Base-by-base conservation (phyloP, 1,284 basidiomycete species). In the Chiua sp. region DNA sequence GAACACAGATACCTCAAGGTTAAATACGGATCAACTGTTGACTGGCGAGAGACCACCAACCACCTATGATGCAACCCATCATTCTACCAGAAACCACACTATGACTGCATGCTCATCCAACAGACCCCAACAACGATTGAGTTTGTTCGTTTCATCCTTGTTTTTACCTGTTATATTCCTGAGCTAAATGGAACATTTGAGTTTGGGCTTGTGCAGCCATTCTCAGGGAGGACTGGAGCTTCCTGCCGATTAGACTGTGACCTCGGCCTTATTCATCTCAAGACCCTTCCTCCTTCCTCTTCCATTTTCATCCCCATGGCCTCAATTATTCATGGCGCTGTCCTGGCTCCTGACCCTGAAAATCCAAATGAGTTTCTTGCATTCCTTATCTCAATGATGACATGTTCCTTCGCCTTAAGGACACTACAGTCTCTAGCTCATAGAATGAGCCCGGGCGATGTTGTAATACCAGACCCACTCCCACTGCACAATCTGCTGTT, bases 1-100 rank as follows among this genome's bases (percentile, higher is more conserved):
- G 55, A 64, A 26, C 66, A 65, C 54, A 28, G 47, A 4, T 69
- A 62, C 48, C 15, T 75, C 12, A 65, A 67, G 26, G 60, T 74
- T 13, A 56, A 63, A 50, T 76, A 68, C 48, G 63, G 71, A 59
- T 75, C 72, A 4, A 53, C 63, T 28, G 73, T 73, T 1, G 64
- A 72, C 39, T 74, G 72, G 73, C 20, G 55, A 12, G 39, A 59
- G 33, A 23, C 23, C 11, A 62, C 53, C 0, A 71, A 77, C 47
- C 65, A 66, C 50, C 61, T 74, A 3, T 13, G 15, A 35, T 35
- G 35, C 33, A 33, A 33, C 33, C 33, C 33, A 33, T 33, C 33
- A 7, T 77, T 75, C 57, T 63, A 72, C 47, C 59, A 60, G 7
- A 42, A 39, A 0, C 62, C 65, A 23, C 61, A 68, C 3, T 71